Evolutionary conservation across 768 basidiomycete species (phyloP).

Genomic region (Suillus subluteus): DNA sequence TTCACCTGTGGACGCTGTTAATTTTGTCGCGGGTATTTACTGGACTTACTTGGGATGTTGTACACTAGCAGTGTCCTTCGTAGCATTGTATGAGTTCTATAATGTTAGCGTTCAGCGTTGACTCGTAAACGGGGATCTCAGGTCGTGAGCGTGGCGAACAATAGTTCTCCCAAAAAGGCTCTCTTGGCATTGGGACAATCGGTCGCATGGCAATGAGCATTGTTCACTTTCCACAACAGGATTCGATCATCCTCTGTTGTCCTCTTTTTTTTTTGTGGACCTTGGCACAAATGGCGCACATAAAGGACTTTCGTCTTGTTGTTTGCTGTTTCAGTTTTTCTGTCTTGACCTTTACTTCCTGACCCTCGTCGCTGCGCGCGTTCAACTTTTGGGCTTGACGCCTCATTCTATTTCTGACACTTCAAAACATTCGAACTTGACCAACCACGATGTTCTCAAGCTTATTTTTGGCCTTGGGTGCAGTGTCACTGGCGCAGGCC

Average conservation of each 20-base stretch:
- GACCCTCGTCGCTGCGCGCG: constrained; percentile 15
- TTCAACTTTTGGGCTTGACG: constrained; percentile 10
- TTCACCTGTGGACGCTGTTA: too few species aligned
- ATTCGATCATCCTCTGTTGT: neutral
- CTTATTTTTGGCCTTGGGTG: constrained; percentile 8
- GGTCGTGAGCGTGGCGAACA: too few species aligned
- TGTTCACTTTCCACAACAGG: neutral
- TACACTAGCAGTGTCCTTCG: neutral
- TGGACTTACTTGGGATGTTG: neutral
- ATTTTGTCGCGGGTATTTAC: neutral
- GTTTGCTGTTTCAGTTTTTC: neutral
- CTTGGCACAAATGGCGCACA: constrained; percentile 6
- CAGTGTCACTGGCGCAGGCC: constrained; percentile 12
- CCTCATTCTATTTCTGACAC: constrained; percentile 11
- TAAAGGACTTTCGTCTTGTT: constrained; percentile 8
- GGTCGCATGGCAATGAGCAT: constrained; percentile 6
- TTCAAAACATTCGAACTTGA: constrained; percentile 3
- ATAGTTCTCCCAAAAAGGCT: neutral
- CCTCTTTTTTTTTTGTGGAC: neutral
- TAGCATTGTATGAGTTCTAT: too few species aligned
- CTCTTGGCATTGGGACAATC: neutral
- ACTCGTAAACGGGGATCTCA: too few species aligned
- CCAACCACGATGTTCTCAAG: constrained; percentile 5
- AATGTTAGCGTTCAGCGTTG: too few species aligned
- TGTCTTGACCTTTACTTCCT: constrained; percentile 1